Base-by-base conservation (phyloP, 2,329 filamentous ascomycete genomes). In the Botryosphaeria dothidea region DNA sequence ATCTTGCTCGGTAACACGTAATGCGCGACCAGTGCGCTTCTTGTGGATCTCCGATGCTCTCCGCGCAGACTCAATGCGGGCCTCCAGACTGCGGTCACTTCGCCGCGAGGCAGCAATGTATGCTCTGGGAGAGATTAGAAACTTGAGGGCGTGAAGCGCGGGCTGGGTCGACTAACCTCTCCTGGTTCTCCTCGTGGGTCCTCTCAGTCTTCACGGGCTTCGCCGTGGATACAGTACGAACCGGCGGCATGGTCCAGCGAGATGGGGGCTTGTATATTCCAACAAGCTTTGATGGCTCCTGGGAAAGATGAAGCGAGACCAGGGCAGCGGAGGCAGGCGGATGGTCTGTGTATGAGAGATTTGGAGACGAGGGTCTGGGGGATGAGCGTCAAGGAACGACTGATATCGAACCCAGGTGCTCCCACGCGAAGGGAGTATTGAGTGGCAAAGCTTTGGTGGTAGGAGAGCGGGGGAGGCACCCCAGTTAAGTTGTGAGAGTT, bases 41-140 rank as follows among this genome's bases (percentile, higher is more conserved):
- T 93, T 92, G 83, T 97, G 93, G 41, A 97, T 92, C 72, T 92
- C 89, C n/a, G 93, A 97, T 5, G 93, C 93, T 78, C 92, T 87
- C 60, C 88, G 86, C 15, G 94, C 93, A 2, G 93, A 97, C 75
- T 96, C 91, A 19, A 97, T 86, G 27, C 93, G 88, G 15, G 93
- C 93, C 77, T 97, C 93, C 17, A 97, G 81, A 73, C 90, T 94
- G 62, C 93, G 88, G 73, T 97, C 94, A 71, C 91, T 91, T 68
- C 94, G 85, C 69, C 93, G 84, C 5, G 94, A 97, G 3, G 93
- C 93, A 13, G 93, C 93, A 70, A 97, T 95, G 75, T 96, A 97
- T 23, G 93, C 93, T 73, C 93, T 90, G 71, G 8, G 8, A 1
- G 27, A 23, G 38, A 54, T 69, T 52, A 69, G 70, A 49, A 43